phyloP scores from a whole-genome alignment of 805 yeast species.

The Starmerella apis region DNA sequence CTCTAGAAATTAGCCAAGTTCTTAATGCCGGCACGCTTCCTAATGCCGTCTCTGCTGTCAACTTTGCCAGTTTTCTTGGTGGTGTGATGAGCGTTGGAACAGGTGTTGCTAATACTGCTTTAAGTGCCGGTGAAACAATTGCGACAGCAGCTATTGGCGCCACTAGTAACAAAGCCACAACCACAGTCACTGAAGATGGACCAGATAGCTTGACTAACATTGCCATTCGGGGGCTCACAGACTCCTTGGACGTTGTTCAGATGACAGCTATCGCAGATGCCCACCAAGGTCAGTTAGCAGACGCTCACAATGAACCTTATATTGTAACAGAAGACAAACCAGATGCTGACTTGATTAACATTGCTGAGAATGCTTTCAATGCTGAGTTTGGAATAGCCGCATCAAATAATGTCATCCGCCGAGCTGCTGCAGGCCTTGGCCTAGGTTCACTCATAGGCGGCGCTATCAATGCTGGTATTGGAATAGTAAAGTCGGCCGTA shows the following conservation, averaged over 20 bases:
- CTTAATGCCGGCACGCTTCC: not conserved
- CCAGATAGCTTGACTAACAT: not conserved
- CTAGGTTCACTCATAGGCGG: not conserved
- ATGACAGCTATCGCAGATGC: not conserved
- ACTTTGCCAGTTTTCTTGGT: not conserved
- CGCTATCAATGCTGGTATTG: not conserved
- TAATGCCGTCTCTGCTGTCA: not conserved
- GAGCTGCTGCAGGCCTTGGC: not conserved
- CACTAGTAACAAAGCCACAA: not conserved
- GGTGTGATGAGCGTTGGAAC: not conserved
- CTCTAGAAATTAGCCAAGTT: too few relatives aligned
- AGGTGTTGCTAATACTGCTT: not conserved
- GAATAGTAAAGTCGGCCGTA: not conserved
- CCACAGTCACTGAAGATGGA: not conserved
- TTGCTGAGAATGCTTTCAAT: not conserved
- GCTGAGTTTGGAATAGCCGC: not conserved
- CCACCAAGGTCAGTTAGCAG: not conserved
- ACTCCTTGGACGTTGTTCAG: not conserved
- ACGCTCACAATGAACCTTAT: not conserved
- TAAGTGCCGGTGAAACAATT: not conserved
- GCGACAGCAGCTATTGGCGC: constrained; percentile 4
- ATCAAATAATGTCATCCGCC: not conserved
- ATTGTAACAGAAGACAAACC: not conserved
- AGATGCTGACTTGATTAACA: not conserved
- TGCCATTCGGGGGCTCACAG: not conserved